A percentile compares a stretch with the other conserved stretches of the same genome.
phyloP scores from a whole-genome alignment of 768 basidiomycete species.

The Amanita polypyramis region DNA sequence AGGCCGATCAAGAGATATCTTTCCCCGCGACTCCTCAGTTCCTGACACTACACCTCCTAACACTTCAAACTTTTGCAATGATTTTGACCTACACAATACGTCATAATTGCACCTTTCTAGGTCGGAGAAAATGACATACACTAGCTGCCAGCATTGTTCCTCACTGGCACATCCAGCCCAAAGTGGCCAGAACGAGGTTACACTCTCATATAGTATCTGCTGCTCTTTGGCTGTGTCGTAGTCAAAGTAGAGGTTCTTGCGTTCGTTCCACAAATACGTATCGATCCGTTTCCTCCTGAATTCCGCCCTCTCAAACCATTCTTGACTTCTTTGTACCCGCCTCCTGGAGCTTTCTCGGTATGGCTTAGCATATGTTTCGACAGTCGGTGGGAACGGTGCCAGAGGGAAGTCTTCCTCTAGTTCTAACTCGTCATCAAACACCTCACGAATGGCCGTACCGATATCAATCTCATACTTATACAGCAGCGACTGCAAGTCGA shows the following conservation, averaged over 20 bases:
- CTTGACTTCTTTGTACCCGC: constrained; percentile 63
- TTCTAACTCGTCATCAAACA: constrained; percentile 88
- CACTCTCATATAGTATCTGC: constrained; percentile 92
- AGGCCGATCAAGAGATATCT: constrained; percentile 90
- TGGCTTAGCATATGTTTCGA: constrained; percentile 57
- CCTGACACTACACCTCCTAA: constrained; percentile 93
- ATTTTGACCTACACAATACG: constrained; percentile 47
- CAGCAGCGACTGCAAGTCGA: constrained; percentile 89
- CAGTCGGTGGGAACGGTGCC: constrained; percentile 82
- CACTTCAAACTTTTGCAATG: constrained; percentile 92
- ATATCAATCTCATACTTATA: constrained; percentile 99
- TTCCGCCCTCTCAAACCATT: constrained; percentile 90
- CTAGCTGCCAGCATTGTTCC: constrained; percentile 86
- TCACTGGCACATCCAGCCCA: constrained; percentile 98
- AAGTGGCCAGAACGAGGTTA: constrained; percentile 92
- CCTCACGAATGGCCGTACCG: constrained; percentile 92
- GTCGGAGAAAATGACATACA: constrained; percentile 43
- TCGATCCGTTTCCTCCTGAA: constrained; percentile 81
- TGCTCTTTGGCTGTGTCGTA: constrained; percentile 88
- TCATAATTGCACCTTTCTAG: constrained; percentile 12
- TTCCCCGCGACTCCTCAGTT: constrained; percentile 92
- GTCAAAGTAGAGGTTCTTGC: constrained; percentile 89
- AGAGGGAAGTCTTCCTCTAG: constrained; percentile 88
- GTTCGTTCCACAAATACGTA: constrained; percentile 95
- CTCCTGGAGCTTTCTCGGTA: constrained; percentile 47